Conservation (phyloP, 345 rosid genomes). For the Eucalyptus sp. region DNA sequence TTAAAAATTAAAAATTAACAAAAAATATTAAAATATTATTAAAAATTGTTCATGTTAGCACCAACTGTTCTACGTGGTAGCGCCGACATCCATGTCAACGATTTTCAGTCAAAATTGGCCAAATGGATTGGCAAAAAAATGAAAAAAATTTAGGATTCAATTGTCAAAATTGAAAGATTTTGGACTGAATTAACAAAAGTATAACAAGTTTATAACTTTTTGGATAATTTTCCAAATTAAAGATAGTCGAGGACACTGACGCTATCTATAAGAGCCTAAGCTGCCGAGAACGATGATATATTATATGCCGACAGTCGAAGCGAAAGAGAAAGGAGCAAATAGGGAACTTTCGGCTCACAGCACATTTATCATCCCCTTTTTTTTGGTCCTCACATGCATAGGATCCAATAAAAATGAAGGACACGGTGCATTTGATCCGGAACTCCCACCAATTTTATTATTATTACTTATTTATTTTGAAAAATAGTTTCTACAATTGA, state of each 20-base stretch:
- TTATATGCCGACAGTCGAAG: neutral
- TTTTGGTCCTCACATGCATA: neutral
- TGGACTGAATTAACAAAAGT: too few species aligned
- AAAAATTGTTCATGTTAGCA: too few species aligned
- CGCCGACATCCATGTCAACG: too few species aligned
- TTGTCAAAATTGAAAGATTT: too few species aligned
- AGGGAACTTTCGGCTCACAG: neutral
- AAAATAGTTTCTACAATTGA: neutral
- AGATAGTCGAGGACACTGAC: too few species aligned
- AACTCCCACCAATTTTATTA: neutral
- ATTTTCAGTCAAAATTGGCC: too few species aligned
- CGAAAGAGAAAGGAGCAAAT: neutral
- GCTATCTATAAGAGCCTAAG: neutral
- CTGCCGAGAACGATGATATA: neutral
- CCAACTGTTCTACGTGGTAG: too few species aligned
- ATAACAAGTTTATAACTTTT: fast-evolving
- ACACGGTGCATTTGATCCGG: neutral
- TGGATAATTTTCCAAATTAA: fast-evolving
- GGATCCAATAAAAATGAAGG: neutral
- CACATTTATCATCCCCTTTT: neutral
- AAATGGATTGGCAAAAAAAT: too few species aligned
- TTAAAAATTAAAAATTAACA: too few species aligned
- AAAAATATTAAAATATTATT: too few species aligned
- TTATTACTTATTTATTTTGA: too few species aligned
- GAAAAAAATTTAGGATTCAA: too few species aligned